Evolutionary conservation across 768 basidiomycete species (phyloP).

Genomic region (Agrocybe praecox): DNA sequence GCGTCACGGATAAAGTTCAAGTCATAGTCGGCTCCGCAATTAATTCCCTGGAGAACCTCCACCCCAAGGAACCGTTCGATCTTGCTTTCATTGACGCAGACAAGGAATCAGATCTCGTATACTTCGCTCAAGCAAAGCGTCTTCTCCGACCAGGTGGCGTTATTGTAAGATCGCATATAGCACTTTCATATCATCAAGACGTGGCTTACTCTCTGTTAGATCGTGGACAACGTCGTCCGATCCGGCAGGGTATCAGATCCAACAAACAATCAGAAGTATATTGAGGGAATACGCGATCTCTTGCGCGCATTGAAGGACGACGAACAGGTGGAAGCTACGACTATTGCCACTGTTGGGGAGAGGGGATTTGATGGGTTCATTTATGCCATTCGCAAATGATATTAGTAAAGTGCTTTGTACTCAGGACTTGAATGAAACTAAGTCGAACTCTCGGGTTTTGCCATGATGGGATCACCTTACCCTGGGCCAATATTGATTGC

Average conservation of each 20-base stretch:
- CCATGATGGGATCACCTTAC: no score
- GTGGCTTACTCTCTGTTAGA: conserved; percentile 27
- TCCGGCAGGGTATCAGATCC: conserved; percentile 47
- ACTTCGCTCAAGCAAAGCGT: conserved; percentile 62
- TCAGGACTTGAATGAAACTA: no score
- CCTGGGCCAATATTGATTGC: no score
- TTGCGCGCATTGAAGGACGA: conserved; percentile 50
- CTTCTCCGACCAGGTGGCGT: conserved; percentile 61
- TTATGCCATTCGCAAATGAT: conserved; percentile 41
- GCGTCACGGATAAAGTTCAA: conserved; percentile 47
- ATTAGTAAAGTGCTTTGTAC: no score
- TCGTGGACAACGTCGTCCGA: conserved; percentile 65
- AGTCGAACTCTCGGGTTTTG: no score
- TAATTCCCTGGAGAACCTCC: conserved; percentile 48
- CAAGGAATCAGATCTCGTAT: conserved; percentile 52
- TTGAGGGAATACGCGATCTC: conserved; percentile 50
- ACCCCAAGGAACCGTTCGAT: conserved; percentile 54
- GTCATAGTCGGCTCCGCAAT: conserved; percentile 53
- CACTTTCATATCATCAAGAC: no score
- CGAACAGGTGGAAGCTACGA: conserved; percentile 53
- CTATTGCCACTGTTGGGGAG: conserved; percentile 49
- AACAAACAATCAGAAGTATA: conserved; percentile 25
- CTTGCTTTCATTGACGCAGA: conserved; percentile 77
- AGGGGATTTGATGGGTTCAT: conserved; percentile 60
- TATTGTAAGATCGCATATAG: conserved; percentile 42